These are phyloP conservation scores for Xylaria sp. DNA, from an alignment of 2,329 filamentous ascomycete genomes.

Conservation along the genomic window DNA sequence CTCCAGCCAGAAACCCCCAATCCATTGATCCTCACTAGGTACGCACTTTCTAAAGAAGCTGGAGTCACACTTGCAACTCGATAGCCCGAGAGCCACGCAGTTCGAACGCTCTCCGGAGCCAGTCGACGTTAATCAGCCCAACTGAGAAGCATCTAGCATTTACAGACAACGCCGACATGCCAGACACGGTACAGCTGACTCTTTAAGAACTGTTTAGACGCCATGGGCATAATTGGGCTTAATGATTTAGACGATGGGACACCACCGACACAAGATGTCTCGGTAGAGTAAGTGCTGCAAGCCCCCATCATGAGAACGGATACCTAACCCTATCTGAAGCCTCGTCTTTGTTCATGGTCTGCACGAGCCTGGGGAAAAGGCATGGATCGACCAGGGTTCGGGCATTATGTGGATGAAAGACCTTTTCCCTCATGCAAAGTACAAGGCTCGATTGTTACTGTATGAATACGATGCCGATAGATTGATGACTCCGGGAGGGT, in stretches of 20 bases:
- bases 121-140: neutral
- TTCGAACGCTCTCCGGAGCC: neutral
- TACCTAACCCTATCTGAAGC: neutral
- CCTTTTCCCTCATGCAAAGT: conserved; percentile 11
- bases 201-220: neutral
- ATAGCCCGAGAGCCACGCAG: neutral
- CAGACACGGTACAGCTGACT: neutral
- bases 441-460: conserved; percentile 15
- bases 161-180: neutral
- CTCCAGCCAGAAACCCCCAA: no score
- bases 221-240: conserved; percentile 10
- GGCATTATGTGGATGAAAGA: conserved; percentile 15
- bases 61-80: neutral
- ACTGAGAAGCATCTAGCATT: neutral
- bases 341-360: conserved; percentile 18
- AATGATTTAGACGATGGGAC: neutral
- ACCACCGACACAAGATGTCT: neutral
- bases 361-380: conserved; percentile 1
- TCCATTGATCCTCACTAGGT: neutral
- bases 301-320: neutral
- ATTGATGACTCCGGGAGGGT: conserved; percentile 12
- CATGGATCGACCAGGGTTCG: neutral
- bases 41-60: neutral
- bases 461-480: conserved; percentile 21
- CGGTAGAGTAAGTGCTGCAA: conserved; percentile 8